Percentiles rank a stretch among this genome's conserved stretches.
phyloP scores from a whole-genome alignment of 1,284 basidiomycete species.

The Ustilago loliicola region DNA sequence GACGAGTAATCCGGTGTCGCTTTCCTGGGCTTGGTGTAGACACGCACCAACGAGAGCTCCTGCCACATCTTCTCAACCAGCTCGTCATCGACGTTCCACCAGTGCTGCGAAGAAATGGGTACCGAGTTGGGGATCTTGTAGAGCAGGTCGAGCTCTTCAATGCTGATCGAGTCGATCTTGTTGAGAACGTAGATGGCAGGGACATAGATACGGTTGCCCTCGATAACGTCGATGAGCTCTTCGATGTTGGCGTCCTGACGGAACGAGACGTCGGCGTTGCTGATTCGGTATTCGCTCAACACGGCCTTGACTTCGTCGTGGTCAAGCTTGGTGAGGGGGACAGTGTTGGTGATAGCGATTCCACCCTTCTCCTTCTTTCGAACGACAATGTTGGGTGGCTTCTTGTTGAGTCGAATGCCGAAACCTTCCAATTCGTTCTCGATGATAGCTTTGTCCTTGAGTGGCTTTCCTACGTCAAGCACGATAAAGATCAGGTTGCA shows the following conservation, averaged over 20 bases:
- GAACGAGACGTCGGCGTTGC: conserved; percentile 93
- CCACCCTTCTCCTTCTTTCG: conserved; percentile 95
- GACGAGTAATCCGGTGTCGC: conserved; percentile 85
- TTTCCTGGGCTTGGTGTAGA: conserved; percentile 93
- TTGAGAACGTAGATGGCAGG: conserved; percentile 67
- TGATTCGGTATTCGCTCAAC: conserved; percentile 88
- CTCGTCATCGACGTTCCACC: conserved; percentile 98
- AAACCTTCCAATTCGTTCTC: conserved; percentile 95
- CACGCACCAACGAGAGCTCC: conserved; percentile 72
- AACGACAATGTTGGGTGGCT: conserved; percentile 84
- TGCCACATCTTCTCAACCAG: conserved; percentile 77
- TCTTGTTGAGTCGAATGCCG: conserved; percentile 95
- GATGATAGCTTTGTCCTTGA: conserved; percentile 90
- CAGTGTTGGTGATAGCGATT: conserved; percentile 71
- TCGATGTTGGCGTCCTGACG: conserved; percentile 93
- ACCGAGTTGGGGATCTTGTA: conserved; percentile 92
- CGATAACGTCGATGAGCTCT: conserved; percentile 83
- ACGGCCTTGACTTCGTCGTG: conserved; percentile 97
- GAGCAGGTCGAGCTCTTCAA: conserved; percentile 96
- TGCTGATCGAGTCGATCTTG: conserved; percentile 91
- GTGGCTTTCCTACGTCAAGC: conserved; percentile 95
- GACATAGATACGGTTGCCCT: conserved; percentile 81
- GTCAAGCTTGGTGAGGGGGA: conserved; percentile 96
- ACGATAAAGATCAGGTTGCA: conserved; percentile 99
- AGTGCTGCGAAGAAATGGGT: conserved; percentile 90